Evolutionary conservation across 2,329 filamentous ascomycete genomes (phyloP), one percentile per base, ranked within the genome.

Genomic region (Metarhizium robertsii): DNA sequence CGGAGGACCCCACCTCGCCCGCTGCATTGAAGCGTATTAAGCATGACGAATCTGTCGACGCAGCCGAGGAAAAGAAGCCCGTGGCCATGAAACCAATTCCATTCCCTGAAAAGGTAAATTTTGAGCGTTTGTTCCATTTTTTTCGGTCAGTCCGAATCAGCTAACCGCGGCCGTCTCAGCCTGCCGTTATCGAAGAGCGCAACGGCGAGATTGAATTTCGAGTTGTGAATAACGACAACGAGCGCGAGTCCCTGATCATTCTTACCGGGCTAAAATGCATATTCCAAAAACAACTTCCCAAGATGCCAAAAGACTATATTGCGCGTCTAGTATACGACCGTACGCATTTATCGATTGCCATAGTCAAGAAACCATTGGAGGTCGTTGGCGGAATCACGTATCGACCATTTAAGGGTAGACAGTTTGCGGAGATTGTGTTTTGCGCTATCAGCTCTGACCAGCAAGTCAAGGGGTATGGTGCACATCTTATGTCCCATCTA

Each of bases 291-390:
- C 94, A 99, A 68, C 79, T 99, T 6, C 94, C 94, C 0, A 97
- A 97, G 72, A 99, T 99, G 94, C 94, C 94, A 14, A 96, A 97
- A 71, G 94, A 97, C 67, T 99, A 99, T 70, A 97, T 99, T 64
- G 94, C 94, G 4, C 88, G 94, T 43, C 83, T 99, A 7, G 94
- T 99, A 57, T 99, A 99, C 73, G 94, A 99, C 71, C 86, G 94
- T 53, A 96, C 92, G 6, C 94, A 99, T 75, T 71, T 97, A 58
- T 96, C 90, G 43, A 96, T 99, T 64, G 94, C 94, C 25, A 97
- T 99, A 66, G 90, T 97, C 64, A 97, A 97, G 76, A 92, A 95
- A 65, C 92, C 94, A 0, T 78, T 96, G 52, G 91, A 96, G 66
- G 91, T 96, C n/a, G 88, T 96, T 47, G 92, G 92, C 59, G 94